Evolutionary conservation across 192 early-diverging fungal species (phyloP).

Genomic region (Coemansia sp.): DNA sequence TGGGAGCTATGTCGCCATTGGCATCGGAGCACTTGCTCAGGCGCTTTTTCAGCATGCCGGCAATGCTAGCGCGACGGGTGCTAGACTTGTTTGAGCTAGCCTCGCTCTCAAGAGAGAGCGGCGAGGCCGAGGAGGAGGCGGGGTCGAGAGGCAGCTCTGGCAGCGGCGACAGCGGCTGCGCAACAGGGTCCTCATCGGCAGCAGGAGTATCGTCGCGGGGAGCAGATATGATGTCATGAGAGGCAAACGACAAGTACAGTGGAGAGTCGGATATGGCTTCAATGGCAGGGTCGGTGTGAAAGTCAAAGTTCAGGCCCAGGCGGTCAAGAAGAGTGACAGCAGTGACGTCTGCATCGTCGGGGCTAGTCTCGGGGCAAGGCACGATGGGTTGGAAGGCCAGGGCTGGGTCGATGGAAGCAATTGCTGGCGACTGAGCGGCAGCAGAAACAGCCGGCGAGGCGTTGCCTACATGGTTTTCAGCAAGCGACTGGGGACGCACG

Average conservation of each 20-base stretch:
- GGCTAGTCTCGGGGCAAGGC: neutral
- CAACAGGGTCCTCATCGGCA: neutral
- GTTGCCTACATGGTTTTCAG: neutral
- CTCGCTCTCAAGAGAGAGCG: neutral
- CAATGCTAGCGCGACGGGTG: slow-evolving; percentile 36
- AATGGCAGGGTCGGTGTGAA: slow-evolving; percentile 32
- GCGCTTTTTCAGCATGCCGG: slow-evolving; percentile 30
- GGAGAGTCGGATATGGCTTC: slow-evolving; percentile 29
- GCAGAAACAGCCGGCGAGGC: neutral
- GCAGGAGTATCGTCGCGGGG: neutral
- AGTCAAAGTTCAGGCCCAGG: slow-evolving; percentile 33
- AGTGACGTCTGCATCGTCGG: neutral
- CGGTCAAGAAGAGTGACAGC: slow-evolving; percentile 8
- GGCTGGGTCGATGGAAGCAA: neutral
- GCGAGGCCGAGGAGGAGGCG: neutral
- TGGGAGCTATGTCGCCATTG: neutral
- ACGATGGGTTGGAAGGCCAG: neutral
- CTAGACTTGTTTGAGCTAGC: slow-evolving; percentile 9
- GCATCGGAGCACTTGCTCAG: slow-evolving; percentile 19
- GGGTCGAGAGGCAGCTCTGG: neutral
- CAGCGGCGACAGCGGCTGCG: neutral
- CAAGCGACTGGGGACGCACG: slow-evolving; percentile 2
- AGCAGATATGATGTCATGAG: neutral
- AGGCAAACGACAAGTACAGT: slow-evolving; percentile 12
- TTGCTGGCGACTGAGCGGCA: neutral